These are phyloP conservation scores for Chlorella sorokiniana DNA, from an alignment of 139 green algal species.

Conservation along the genomic window DNA sequence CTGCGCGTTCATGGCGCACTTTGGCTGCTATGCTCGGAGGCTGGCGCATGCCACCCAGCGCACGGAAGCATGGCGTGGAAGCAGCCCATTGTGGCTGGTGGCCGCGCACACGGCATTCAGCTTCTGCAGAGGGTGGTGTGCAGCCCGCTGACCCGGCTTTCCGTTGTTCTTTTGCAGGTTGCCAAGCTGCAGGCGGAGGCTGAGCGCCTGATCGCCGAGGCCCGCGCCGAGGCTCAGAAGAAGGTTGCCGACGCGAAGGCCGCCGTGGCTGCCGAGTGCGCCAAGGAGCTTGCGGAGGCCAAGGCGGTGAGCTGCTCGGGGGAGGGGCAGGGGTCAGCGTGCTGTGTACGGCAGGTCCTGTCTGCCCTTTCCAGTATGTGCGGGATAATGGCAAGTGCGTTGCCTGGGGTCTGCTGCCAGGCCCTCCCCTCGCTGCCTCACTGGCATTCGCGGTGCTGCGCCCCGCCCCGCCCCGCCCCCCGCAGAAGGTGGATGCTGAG, in stretches of 20 bases:
- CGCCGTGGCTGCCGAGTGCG: conserved; percentile 38
- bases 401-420: not conserved
- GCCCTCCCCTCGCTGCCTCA: not conserved
- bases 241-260: conserved; percentile 54
- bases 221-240: conserved; percentile 51
- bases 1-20: too few species aligned
- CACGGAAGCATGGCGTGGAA: too few species aligned
- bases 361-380: not conserved
- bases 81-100: too few species aligned
- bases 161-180: not conserved
- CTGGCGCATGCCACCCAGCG: too few species aligned
- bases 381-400: not conserved
- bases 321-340: too few species aligned
- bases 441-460: not conserved
- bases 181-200: conserved; percentile 49
- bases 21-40: too few species aligned
- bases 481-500: conserved; percentile 69
- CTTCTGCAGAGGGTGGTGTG: too few species aligned
- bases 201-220: conserved; percentile 55
- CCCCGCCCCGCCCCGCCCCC: not conserved
- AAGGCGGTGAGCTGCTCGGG: conserved; percentile 52
- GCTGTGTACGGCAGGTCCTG: too few species aligned
- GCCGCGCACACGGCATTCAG: too few species aligned
- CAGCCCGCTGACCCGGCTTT: too few species aligned
- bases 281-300: conserved; percentile 51